A percentile compares a stretch with the other conserved stretches of the same genome.
phyloP scores from a whole-genome alignment of 805 yeast genomes.

The Candida tallmaniae region DNA sequence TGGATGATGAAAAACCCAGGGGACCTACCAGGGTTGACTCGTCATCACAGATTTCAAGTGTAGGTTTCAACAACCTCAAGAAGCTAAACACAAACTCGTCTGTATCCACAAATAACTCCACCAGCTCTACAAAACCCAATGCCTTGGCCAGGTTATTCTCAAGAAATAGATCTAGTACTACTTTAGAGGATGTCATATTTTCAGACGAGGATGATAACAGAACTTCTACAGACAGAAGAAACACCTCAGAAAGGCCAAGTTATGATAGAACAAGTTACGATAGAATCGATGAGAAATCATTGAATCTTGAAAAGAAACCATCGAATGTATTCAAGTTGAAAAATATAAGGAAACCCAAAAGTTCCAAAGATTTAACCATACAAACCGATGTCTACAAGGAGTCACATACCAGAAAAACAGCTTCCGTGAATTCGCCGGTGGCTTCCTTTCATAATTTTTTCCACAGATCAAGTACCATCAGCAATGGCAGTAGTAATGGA shows the following conservation, averaged over 20 bases:
- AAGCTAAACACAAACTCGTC: constrained; percentile 27
- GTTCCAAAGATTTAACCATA: constrained; percentile 22
- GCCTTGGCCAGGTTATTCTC: constrained; percentile 28
- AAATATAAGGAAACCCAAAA: constrained; percentile 6
- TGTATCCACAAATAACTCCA: constrained; percentile 17
- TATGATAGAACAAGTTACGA: too few relatives aligned
- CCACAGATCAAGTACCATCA: constrained; percentile 19
- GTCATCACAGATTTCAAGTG: constrained; percentile 20
- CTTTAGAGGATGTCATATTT: constrained; percentile 7
- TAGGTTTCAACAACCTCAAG: constrained; percentile 30
- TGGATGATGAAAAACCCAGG: too few relatives aligned
- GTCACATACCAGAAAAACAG: constrained; percentile 13
- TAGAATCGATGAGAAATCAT: constrained; percentile 5
- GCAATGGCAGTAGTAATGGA: constrained; percentile 1
- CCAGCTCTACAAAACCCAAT: constrained; percentile 22
- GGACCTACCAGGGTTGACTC: constrained; percentile 1
- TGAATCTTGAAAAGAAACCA: constrained; percentile 8
- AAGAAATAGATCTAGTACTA: constrained; percentile 20
- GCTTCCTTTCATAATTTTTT: constrained; percentile 31
- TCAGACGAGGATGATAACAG: constrained; percentile 3
- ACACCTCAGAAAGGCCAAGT: too few relatives aligned
- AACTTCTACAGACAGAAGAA: constrained; percentile 5
- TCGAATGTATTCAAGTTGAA: constrained; percentile 11
- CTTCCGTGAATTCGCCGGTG: constrained; percentile 27
- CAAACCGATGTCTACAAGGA: constrained; percentile 19